Evolutionary conservation across 352 stramenopile species (phyloP).

Genomic region (Globisporangium middletonii): DNA sequence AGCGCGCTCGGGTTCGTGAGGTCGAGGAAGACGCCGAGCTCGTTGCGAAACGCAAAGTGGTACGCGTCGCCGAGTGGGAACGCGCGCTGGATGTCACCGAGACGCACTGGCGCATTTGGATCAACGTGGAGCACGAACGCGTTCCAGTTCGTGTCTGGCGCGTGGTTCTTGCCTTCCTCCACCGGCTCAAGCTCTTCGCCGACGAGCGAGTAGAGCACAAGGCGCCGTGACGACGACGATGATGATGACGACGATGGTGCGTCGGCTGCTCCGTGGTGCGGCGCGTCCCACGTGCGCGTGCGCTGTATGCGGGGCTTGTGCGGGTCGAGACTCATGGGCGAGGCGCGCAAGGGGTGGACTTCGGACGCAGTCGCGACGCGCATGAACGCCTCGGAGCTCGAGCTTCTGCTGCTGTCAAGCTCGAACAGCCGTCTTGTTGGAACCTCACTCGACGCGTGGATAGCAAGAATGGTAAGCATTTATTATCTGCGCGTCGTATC

Average conservation of each 20-base stretch:
- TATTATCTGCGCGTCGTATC: background rate
- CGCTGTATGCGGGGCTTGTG: slow-evolving; percentile 15
- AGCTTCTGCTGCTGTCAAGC: background rate
- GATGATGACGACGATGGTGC: background rate
- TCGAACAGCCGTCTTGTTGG: background rate
- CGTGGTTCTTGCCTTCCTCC: slow-evolving; percentile 34
- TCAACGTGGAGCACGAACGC: slow-evolving; percentile 44
- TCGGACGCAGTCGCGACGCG: slow-evolving; percentile 16
- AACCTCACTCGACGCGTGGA: background rate
- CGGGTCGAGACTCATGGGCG: slow-evolving; percentile 16
- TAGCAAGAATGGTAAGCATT: background rate
- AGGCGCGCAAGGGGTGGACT: slow-evolving; percentile 17
- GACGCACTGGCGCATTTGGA: slow-evolving; percentile 20
- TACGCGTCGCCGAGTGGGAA: slow-evolving; percentile 66
- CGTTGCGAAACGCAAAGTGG: slow-evolving; percentile 76
- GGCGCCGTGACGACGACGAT: slow-evolving; percentile 1
- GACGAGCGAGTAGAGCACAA: slow-evolving; percentile 68
- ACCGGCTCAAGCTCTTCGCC: slow-evolving; percentile 50
- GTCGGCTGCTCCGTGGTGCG: slow-evolving; percentile 1
- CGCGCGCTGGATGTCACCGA: slow-evolving; percentile 55
- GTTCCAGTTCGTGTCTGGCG: slow-evolving; percentile 63
- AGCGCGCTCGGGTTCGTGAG: slow-evolving; percentile 60
- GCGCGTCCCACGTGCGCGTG: slow-evolving; percentile 15
- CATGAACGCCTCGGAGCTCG: background rate
- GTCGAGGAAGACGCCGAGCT: slow-evolving; percentile 60